Evolutionary conservation across 768 basidiomycete species (phyloP), one percentile per base, ranked within the genome.

Genomic region (Asterophora lycoperdoides): DNA sequence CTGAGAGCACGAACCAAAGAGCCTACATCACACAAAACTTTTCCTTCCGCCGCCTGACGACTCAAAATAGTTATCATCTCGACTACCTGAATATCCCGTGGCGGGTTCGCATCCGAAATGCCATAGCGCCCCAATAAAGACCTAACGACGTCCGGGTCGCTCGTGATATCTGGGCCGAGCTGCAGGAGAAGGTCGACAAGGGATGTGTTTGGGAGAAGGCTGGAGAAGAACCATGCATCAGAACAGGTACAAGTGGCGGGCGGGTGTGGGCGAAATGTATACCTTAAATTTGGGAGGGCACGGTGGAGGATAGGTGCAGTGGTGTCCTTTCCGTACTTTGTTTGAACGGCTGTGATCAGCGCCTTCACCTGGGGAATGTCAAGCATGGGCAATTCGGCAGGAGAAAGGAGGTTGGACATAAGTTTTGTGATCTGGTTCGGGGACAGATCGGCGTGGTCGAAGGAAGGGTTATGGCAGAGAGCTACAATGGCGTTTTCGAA

Each of bases 311-410:
- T 83, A 45, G 90, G 86, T 19, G 76, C 72, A 29, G 88, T 74
- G 30, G 82, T 79, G 51, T 93, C 90, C 17, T 79, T 76, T 20
- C 89, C 91, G 61, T 87, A 86, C 69, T 90, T 92, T 46, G 81
- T 75, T 63, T 89, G 86, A 19, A 81, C 80, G 41, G 90, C 83
- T 10, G 77, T 70, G 38, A 93, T 80, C 41, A 93, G 74, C 28
- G 82, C 81, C 59, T 89, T 83, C 15, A 88, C 79, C 64, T 92
- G 89, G 6, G 76, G 66, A 20, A 78, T 72, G 60, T 90, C 89
- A 52, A 93, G 67, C 29, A 85, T 69, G 41, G 89, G 85, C 17
- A 80, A 68, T 55, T 92, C 90, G 36, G 74, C 65, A n/a, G 79
- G 75, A 3, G 78, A 84, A 53, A 94, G 76, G 50, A 93, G 73